Base-by-base conservation (phyloP, 2,329 filamentous ascomycete genomes). In the Cladosporium sphaerospermum region DNA sequence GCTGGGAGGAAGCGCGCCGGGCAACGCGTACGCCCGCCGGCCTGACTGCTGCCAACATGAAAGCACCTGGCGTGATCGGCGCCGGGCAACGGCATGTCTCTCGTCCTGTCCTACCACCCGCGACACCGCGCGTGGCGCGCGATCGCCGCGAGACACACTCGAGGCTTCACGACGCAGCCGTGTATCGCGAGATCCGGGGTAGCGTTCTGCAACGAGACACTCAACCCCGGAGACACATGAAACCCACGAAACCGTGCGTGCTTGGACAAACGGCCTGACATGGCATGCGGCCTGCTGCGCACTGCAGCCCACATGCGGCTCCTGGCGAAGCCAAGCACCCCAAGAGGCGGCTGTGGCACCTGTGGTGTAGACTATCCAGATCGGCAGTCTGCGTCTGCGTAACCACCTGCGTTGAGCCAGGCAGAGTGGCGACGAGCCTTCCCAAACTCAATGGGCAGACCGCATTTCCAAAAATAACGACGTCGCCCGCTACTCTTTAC, bases 31-130 rank as follows among this genome's bases (percentile, higher is more conserved):
- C 34, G 36, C 36, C 19, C 36, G 46, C 16, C 32, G n/a, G 40
- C 36, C 46, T 9, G 16, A 36, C 34, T 36, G 10, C 10, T n/a
- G 34, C 34, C 9, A 5, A 7, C 23, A 28, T n/a, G 39, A 13
- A 10, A 23, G 9, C 23, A n/a, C 40, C 48, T 51, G 48, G 48
- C 48, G 40, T 43, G 48, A 44, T 39, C 36, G 36, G 13, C 36
- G 36, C 13, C 36, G 13, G 16, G 16, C 48, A 51, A 51, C 48
- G 37, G 46, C 46, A 51, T 51, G 48, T 51, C 48, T 51, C 39
- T 44, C 48, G 5, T 28, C 23, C n/a, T 28, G 48, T 51, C 33
- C 40, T 40, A 31, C 47, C 18, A 28, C 36, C 14, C 6, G 13
- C 33, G 16, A 28, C 28, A 23, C 36, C 36, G 36, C 36, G 16